phyloP scores from a whole-genome alignment of 2,329 filamentous ascomycete species.

The Trichoderma afroharzianum region DNA sequence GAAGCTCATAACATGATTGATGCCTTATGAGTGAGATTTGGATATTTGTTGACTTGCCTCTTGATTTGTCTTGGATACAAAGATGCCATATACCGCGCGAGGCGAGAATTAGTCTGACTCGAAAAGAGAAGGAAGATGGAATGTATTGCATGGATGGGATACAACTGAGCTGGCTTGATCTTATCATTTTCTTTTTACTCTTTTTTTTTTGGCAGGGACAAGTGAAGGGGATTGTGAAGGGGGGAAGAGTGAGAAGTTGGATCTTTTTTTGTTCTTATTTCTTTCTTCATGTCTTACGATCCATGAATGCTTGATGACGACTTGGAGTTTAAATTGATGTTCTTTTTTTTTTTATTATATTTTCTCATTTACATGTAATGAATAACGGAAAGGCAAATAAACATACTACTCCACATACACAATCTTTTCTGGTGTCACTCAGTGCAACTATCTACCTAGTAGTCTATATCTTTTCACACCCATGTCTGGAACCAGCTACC shows the following conservation, averaged over 20 bases:
- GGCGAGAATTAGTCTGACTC: background rate
- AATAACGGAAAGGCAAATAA: conserved; percentile 15
- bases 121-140: background rate
- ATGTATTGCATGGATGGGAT: conserved; percentile 1
- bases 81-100: background rate
- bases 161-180: background rate
- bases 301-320: conserved; percentile 12
- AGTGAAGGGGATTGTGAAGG: background rate
- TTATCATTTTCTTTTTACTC: background rate
- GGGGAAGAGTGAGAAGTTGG: background rate
- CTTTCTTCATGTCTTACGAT: conserved; percentile 14
- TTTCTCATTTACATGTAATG: conserved; percentile 2
- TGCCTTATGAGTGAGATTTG: background rate
- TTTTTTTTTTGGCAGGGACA: background rate
- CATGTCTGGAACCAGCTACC: no score
- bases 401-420: background rate
- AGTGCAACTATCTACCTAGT: no score
- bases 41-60: background rate
- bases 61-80: background rate
- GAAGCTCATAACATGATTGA: background rate
- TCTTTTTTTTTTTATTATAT: background rate
- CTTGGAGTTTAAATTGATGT: conserved; percentile 15
- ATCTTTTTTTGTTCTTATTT: conserved; percentile 3
- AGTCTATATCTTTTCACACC: no score
- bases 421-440: background rate